phyloP scores from a whole-genome alignment of 148 eudicot species.

The Cornus kousa region DNA sequence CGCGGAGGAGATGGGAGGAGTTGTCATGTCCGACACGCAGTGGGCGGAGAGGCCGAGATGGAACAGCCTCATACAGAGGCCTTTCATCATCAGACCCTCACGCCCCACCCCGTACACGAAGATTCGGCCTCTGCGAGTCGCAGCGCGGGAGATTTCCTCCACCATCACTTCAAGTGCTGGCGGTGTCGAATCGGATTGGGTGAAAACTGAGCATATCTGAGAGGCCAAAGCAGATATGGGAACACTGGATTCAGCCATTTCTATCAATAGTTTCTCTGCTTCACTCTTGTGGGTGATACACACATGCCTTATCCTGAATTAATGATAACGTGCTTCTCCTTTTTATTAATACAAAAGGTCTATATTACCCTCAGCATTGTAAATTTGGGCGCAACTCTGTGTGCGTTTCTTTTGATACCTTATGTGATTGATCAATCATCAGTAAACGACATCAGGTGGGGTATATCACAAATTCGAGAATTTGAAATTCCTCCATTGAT shows the following conservation, averaged over 20 bases:
- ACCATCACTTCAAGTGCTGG: conserved; percentile 51
- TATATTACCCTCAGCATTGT: no score
- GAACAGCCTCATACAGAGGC: conserved; percentile 74
- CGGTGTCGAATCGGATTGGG: conserved; percentile 46
- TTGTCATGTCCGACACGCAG: conserved; percentile 87
- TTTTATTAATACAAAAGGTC: no score
- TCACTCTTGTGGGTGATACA: no score
- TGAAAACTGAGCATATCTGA: conserved; percentile 71
- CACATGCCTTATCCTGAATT: no score
- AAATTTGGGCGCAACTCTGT: no score
- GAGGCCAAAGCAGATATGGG: conserved; percentile 46
- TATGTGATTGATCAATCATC: no score
- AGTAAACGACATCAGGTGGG: no score
- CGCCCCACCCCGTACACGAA: conserved; percentile 95
- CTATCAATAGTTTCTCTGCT: no score
- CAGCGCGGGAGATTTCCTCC: conserved; percentile 42
- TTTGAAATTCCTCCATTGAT: no score
- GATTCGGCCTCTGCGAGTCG: conserved; percentile 40
- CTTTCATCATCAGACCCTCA: conserved; percentile 86
- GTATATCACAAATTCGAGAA: no score
- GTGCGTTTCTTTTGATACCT: no score
- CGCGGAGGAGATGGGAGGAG: conserved; percentile 64
- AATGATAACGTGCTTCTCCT: no score
- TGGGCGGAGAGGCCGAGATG: conserved; percentile 75
- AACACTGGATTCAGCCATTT: conserved; percentile 29